phyloP scores from a whole-genome alignment of 179 eudicot species.

The Beta corolliflora region DNA sequence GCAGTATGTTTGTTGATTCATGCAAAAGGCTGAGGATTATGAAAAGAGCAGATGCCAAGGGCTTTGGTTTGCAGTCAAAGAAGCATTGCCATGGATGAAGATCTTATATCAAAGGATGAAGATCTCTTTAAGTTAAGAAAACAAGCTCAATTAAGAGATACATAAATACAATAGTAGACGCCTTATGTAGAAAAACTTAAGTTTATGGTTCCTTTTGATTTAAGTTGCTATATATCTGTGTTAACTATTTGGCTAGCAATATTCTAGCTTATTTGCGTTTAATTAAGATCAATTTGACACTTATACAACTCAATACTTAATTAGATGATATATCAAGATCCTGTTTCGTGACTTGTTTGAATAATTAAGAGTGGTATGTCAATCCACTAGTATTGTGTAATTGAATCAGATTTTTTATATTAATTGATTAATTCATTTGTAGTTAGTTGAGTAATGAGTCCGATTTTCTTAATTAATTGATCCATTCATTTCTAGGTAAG shows the following conservation, averaged over 20 bases:
- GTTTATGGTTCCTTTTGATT: background rate
- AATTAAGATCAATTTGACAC: background rate
- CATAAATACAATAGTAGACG: slow-evolving; percentile 1
- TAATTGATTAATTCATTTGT: background rate
- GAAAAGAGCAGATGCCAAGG: slow-evolving; percentile 63
- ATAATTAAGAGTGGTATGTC: background rate
- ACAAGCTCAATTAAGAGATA: background rate
- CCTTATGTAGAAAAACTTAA: background rate
- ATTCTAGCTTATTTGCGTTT: background rate
- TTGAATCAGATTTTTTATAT: no score
- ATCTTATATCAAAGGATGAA: no score
- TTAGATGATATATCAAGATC: background rate
- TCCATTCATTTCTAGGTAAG: background rate
- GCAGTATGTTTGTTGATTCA: slow-evolving; percentile 75
- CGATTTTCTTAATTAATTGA: background rate
- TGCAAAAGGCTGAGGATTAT: slow-evolving; percentile 77
- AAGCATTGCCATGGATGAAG: slow-evolving; percentile 31
- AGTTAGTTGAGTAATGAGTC: background rate
- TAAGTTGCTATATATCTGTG: background rate
- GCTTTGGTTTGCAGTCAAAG: slow-evolving; percentile 44
- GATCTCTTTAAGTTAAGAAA: background rate
- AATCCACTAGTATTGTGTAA: background rate
- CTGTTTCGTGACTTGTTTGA: no score
- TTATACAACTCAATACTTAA: background rate
- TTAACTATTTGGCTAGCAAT: background rate